phyloP scores from a whole-genome alignment of 2,329 filamentous ascomycete species.

The Ilyonectria sp. region DNA sequence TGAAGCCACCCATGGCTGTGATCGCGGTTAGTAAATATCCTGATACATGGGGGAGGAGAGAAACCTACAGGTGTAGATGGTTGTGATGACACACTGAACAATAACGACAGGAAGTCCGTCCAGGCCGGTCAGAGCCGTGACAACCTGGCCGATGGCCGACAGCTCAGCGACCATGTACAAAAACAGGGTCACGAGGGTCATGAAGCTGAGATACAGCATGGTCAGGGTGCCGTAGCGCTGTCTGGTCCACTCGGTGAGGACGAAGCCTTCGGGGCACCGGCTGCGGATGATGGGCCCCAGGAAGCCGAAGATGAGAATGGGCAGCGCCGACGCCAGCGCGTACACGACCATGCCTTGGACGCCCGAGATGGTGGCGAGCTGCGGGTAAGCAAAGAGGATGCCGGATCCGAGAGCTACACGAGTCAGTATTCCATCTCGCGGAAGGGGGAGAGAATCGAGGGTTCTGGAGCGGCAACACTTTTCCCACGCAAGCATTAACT shows the following conservation, averaged over 20 bases:
- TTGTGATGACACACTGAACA: constrained; percentile 83
- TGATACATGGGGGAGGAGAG: fast-evolving
- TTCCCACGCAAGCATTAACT: constrained; percentile 99
- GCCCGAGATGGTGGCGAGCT: constrained; percentile 84
- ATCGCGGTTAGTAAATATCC: constrained; percentile 7
- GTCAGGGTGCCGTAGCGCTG: constrained; percentile 81
- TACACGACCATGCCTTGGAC: constrained; percentile 86
- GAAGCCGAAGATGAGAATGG: constrained; percentile 81
- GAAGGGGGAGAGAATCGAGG: constrained; percentile 43
- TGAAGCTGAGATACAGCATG: constrained; percentile 81
- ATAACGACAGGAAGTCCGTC: constrained; percentile 83
- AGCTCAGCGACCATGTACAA: constrained; percentile 91
- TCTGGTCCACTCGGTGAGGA: constrained; percentile 87
- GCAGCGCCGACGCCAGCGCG: constrained; percentile 79
- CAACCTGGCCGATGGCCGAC: constrained; percentile 84
- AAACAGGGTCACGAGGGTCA: constrained; percentile 87
- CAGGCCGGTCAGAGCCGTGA: constrained; percentile 81
- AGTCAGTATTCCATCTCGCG: constrained; percentile 58
- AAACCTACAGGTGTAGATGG: constrained; percentile 82
- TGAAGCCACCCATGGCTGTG: constrained; percentile 83
- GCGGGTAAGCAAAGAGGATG: constrained; percentile 86
- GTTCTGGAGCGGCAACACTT: constrained; percentile 88
- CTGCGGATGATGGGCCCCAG: constrained; percentile 83
- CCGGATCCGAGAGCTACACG: constrained; percentile 83
- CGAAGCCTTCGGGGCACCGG: constrained; percentile 87